Conservation (phyloP, 116 monocot genomes). For the Zostera marina region DNA sequence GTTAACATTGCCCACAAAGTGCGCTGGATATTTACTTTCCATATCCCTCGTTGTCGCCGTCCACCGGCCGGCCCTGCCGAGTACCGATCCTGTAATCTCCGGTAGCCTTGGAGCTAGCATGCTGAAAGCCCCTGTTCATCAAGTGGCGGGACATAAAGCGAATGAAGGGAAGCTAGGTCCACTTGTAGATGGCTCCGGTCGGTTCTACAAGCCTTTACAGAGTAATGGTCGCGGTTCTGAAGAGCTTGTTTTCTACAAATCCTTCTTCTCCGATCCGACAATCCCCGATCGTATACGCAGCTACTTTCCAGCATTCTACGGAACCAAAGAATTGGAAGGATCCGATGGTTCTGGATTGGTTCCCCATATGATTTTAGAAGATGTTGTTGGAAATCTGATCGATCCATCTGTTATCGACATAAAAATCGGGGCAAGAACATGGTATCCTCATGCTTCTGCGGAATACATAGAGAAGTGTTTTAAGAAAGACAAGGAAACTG, state of each 20-base stretch:
- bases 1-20: too few relatives aligned
- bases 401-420: constrained; percentile 51
- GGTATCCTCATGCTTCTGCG: constrained; percentile 31
- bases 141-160: constrained; percentile 70
- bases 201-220: constrained; percentile 89
- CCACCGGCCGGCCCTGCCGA: too few relatives aligned
- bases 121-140: constrained; percentile 43
- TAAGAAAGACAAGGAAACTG: constrained; percentile 37
- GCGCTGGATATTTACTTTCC: too few relatives aligned
- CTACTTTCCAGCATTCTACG: constrained; percentile 75
- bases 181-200: constrained; percentile 44
- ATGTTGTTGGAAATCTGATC: constrained; percentile 22
- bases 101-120: neutral
- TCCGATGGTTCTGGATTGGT: constrained; percentile 28
- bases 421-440: constrained; percentile 81
- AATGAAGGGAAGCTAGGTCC: constrained; percentile 36
- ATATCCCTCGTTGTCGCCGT: too few relatives aligned
- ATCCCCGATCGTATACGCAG: constrained; percentile 25
- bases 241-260: constrained; percentile 63
- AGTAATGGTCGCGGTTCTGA: constrained; percentile 30
- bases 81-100: too few relatives aligned
- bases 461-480: constrained; percentile 47
- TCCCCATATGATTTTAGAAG: constrained; percentile 58
- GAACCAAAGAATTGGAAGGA: constrained; percentile 25
- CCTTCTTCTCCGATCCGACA: constrained; percentile 31